Conservation (phyloP, 2,329 filamentous ascomycete species). For the Xylariaceae sp. region DNA sequence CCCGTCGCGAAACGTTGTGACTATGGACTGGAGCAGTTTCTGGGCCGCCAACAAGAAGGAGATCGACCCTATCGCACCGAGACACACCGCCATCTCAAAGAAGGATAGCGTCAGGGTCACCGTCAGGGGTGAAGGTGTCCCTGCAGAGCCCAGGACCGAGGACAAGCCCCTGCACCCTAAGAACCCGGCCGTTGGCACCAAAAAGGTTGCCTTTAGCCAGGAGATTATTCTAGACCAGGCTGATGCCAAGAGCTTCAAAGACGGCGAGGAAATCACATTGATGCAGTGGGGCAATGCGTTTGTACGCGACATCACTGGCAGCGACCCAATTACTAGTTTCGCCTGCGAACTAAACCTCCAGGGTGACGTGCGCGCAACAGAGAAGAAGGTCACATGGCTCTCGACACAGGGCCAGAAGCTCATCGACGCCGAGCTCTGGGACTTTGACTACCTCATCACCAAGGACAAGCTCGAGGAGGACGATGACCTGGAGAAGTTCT, state of each 20-base stretch:
- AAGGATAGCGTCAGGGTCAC: conserved; percentile 68
- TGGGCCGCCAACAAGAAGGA: conserved; percentile 76
- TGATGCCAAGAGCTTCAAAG: conserved; percentile 75
- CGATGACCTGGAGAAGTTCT: conserved; percentile 76
- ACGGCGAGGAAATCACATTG: conserved; percentile 86
- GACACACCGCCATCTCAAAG: conserved; percentile 68
- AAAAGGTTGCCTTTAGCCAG: conserved; percentile 76
- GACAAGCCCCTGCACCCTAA: conserved; percentile 86
- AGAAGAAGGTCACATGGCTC: conserved; percentile 96
- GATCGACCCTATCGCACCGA: conserved; percentile 71
- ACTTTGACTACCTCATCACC: conserved; percentile 92
- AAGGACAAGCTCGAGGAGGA: conserved; percentile 93
- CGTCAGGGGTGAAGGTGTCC: conserved; percentile 64
- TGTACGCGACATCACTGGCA: conserved; percentile 61
- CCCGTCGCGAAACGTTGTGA: conserved; percentile 76
- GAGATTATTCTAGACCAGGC: conserved; percentile 79
- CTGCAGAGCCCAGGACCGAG: conserved; percentile 58
- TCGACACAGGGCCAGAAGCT: conserved; percentile 71
- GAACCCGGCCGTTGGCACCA: conserved; percentile 77
- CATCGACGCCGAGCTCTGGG: conserved; percentile 78
- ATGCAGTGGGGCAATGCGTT: conserved; percentile 96
- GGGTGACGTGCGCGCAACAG: conserved; percentile 90
- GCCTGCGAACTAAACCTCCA: conserved; percentile 84
- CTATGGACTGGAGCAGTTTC: conserved; percentile 76
- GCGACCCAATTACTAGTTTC: conserved; percentile 61